Evolutionary conservation across 2,329 filamentous ascomycete genomes (phyloP).

Genomic region (Monilinia laxa): DNA sequence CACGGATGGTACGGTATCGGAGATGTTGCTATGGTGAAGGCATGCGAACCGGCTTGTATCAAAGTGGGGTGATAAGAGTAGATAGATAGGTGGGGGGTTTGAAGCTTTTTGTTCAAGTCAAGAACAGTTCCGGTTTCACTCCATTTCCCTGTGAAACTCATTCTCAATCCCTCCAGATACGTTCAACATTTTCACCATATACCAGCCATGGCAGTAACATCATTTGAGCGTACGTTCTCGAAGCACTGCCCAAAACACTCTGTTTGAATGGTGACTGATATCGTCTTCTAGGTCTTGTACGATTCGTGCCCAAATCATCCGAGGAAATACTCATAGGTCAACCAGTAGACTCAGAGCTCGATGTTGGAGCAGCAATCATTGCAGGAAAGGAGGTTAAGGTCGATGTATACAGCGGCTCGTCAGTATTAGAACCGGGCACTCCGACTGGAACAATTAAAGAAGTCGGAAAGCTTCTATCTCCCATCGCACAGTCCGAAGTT

Average conservation of each 20-base stretch:
- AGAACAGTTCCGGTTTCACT: not conserved
- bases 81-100: not conserved
- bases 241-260: not conserved
- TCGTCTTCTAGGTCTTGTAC: constrained; percentile 53
- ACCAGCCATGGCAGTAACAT: constrained; percentile 24
- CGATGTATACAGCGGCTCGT: constrained; percentile 56
- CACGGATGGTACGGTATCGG: not conserved
- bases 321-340: constrained; percentile 55
- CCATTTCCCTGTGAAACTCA: not conserved
- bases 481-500: constrained; percentile 46
- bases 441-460: constrained; percentile 49
- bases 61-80: constrained; percentile 2
- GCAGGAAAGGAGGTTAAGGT: constrained; percentile 57
- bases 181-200: not conserved
- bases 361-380: constrained; percentile 57
- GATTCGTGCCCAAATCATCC: constrained; percentile 55
- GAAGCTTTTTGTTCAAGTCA: not conserved
- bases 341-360: constrained; percentile 49
- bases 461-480: constrained; percentile 47
- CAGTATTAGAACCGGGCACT: constrained; percentile 54
- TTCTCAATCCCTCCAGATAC: not conserved
- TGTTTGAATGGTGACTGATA: constrained; percentile 1
- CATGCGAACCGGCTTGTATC: not conserved
- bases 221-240: constrained; percentile 31
- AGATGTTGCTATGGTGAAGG: not conserved